These are phyloP conservation scores for slime mould (Dictyostelium discoideum) DNA, from an alignment of 78 protist genomes.

Conservation along the genomic window DNA sequence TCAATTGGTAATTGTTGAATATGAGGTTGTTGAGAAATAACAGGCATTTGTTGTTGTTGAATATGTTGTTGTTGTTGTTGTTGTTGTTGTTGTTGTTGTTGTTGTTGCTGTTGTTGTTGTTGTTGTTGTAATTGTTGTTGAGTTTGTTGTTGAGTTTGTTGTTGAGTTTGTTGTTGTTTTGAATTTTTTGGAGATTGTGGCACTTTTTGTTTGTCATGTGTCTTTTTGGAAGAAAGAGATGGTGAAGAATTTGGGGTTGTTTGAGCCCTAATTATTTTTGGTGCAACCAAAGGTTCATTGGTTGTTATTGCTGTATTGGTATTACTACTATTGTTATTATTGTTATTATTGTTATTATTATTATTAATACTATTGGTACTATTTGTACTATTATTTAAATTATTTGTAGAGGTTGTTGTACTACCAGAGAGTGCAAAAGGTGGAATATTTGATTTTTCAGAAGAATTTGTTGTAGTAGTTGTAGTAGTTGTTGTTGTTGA, in stretches of 20 bases:
- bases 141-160: neutral
- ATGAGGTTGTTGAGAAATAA: neutral
- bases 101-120: neutral
- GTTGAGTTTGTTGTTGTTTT: neutral
- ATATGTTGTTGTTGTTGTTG: neutral
- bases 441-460: conserved; percentile 24
- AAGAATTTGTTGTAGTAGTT: neutral
- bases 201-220: conserved; percentile 1
- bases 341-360: neutral
- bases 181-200: conserved; percentile 9
- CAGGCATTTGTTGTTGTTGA: neutral
- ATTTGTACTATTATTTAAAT: neutral
- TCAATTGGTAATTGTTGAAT: conserved; percentile 35
- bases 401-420: conserved; percentile 5
- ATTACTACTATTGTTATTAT: neutral
- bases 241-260: conserved; percentile 74
- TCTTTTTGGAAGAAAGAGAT: neutral
- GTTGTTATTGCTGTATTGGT: neutral
- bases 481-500: neutral
- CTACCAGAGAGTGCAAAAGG: conserved; percentile 53
- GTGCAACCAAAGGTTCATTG: conserved; percentile 55
- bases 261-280: conserved; percentile 68
- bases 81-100: conserved; percentile 7
- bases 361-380: neutral
- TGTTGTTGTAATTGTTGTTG: neutral